These are phyloP conservation scores for Scedosporium boydii DNA, from an alignment of 2,329 filamentous ascomycete species.

Conservation along the genomic window DNA sequence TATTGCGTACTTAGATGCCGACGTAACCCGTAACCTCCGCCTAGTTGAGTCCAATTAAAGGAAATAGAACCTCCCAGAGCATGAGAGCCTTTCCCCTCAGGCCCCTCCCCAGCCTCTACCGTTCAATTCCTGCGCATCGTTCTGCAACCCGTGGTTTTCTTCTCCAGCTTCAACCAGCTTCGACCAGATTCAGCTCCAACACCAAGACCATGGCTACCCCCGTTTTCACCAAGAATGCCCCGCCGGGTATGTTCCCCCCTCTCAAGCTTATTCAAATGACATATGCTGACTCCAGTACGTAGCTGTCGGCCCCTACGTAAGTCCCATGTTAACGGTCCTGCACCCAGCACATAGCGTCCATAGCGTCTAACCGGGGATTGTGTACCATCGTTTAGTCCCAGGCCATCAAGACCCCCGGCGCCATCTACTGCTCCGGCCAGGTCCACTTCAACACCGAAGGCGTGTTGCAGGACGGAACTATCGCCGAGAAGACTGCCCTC, in stretches of 20 bases:
- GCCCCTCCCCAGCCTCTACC: background rate
- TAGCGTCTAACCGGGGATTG: slow-evolving; percentile 11
- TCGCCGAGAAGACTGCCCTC: slow-evolving; percentile 52
- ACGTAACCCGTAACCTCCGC: background rate
- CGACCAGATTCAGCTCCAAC: slow-evolving; percentile 9
- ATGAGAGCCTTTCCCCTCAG: background rate
- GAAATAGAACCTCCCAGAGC: background rate
- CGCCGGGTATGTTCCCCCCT: slow-evolving; percentile 39
- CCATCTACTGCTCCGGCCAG: slow-evolving; percentile 61
- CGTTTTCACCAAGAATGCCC: slow-evolving; percentile 50
- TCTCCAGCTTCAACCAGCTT: background rate
- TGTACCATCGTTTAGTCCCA: slow-evolving; percentile 38
- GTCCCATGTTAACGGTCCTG: slow-evolving; percentile 14
- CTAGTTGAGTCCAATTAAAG: background rate
- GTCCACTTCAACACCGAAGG: slow-evolving; percentile 58
- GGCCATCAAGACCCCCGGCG: slow-evolving; percentile 54
- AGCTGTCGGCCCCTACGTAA: slow-evolving; percentile 57
- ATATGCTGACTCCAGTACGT: background rate
- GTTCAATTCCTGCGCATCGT: background rate
- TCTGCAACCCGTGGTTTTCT: background rate
- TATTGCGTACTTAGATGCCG: background rate
- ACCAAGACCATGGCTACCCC: slow-evolving; percentile 19
- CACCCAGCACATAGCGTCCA: background rate
- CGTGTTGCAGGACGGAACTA: slow-evolving; percentile 46
- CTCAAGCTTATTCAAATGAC: background rate